These are phyloP conservation scores for Adiantum capillusveneris DNA, from an alignment of 75 land plant genomes.

Conservation along the genomic window DNA sequence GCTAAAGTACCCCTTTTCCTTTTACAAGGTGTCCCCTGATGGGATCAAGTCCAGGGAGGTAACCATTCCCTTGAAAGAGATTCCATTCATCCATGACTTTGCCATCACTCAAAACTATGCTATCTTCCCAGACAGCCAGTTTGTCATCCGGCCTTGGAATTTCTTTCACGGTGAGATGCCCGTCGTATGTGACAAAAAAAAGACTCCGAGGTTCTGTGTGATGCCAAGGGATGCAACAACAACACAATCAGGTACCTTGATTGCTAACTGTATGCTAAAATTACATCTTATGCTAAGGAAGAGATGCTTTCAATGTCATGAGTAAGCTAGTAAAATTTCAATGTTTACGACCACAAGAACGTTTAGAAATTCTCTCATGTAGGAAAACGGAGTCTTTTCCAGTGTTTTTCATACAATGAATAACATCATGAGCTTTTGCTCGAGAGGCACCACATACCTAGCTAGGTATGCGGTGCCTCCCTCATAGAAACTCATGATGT, in stretches of 20 bases:
- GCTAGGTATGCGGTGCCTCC: too few species aligned
- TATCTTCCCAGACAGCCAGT: conserved; percentile 45
- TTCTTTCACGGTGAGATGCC: conserved; percentile 35
- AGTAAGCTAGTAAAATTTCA: too few species aligned
- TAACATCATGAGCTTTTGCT: too few species aligned
- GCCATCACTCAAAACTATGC: conserved; percentile 45
- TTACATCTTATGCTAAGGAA: conserved; percentile 28
- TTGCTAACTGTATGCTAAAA: too few species aligned
- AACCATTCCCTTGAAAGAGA: conserved; percentile 26
- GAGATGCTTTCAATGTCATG: not conserved
- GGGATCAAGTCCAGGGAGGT: conserved; percentile 47
- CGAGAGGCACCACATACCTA: too few species aligned
- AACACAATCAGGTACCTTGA: too few species aligned
- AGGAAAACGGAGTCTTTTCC: too few species aligned
- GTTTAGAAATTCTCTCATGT: too few species aligned
- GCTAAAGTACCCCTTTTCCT: conserved; percentile 37
- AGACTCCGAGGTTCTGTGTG: conserved; percentile 13
- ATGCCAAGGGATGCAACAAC: too few species aligned
- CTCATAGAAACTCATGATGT: too few species aligned
- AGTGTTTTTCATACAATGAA: too few species aligned
- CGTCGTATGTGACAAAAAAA: conserved; percentile 29
- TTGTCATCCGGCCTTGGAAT: conserved; percentile 39
- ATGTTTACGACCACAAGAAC: too few species aligned
- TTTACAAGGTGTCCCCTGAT: conserved; percentile 38
- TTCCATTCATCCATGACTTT: conserved; percentile 56